Evolutionary conservation across 2,329 filamentous ascomycete genomes (phyloP), one percentile per base, ranked within the genome.

Genomic region (Ilyonectria destructans): DNA sequence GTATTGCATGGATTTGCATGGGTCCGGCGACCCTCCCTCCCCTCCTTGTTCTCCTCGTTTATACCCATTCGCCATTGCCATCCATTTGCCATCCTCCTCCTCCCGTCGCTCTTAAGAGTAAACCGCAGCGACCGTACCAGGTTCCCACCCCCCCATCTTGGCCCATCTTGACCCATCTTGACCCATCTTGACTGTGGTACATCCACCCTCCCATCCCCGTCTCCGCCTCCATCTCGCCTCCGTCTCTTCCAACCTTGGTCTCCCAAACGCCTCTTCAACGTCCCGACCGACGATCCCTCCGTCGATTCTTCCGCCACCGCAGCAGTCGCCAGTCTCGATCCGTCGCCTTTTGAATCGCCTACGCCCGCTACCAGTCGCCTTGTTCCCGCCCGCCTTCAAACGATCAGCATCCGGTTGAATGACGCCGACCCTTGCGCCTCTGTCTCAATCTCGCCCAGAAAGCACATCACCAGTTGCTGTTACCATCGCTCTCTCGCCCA

Each of bases 211-310:
- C 49, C 29, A n/a, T 52, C 13, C 23, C 19, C 17, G 17, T 52
- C 51, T n/a, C 23, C 29, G 31, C 29, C 51, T 54, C 51, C 51
- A 37, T 54, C 31, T 19, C 3, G 29, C 51, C 31, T 52, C 29
- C 37, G 37, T 17, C 37, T 43, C 40, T 43, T n/a, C 29, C 51
- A 35, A 10, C 31, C 51, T 54, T 21, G 51, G 6, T 33, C 15
- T 35, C 51, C 10, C 19, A 54, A 54, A 35, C 51, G 51, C 51
- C 51, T 23, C 19, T 35, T 35, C n/a, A 54, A 54, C 51, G 33
- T 33, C 31, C 49, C 49, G 49, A 52, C 31, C 51, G 31, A 19
- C 51, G 29, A 54, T 31, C 58, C 12, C 29, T 54, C 33, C 49
- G 21, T 33, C 37, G 37, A 26, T 49, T 33, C 45, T 23, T 23